phyloP scores from a whole-genome alignment of 1,284 basidiomycete species.

The Pseudozyma thailandica region DNA sequence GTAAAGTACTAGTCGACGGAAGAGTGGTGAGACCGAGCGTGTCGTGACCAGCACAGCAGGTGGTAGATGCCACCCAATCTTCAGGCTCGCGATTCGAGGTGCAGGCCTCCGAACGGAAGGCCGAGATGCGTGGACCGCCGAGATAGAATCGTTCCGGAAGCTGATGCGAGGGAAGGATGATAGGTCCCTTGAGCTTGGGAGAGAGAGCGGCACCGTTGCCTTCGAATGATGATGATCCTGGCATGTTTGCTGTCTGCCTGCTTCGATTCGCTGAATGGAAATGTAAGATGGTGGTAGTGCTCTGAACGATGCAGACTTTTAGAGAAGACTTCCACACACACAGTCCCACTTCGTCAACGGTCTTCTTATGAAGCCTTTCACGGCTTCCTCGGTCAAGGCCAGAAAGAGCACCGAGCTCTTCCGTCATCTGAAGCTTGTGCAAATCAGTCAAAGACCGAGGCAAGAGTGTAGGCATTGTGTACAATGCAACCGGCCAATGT shows the following conservation, averaged over 20 bases:
- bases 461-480: not conserved
- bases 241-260: too few relatives aligned
- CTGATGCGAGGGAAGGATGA: constrained; percentile 30
- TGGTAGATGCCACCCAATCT: constrained; percentile 40
- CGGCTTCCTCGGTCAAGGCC: too few relatives aligned
- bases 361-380: too few relatives aligned
- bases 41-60: constrained; percentile 38
- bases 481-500: constrained; percentile 7
- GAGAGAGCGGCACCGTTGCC: not conserved
- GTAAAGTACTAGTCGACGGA: constrained; percentile 15
- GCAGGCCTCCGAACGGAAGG: constrained; percentile 25
- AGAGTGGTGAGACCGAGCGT: constrained; percentile 33
- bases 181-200: constrained; percentile 16
- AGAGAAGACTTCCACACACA: too few relatives aligned
- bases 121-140: constrained; percentile 29
- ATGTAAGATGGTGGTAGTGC: too few relatives aligned
- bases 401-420: too few relatives aligned
- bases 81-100: constrained; percentile 25
- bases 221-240: constrained; percentile 15
- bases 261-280: too few relatives aligned
- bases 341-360: too few relatives aligned
- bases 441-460: not conserved
- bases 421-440: too few relatives aligned
- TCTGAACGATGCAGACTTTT: too few relatives aligned
- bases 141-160: constrained; percentile 40